Percentiles rank a stretch among this genome's conserved stretches.
Evolutionary conservation across 2,329 filamentous ascomycete species (phyloP).

Genomic region (Penicillium fuscoglaucum): DNA sequence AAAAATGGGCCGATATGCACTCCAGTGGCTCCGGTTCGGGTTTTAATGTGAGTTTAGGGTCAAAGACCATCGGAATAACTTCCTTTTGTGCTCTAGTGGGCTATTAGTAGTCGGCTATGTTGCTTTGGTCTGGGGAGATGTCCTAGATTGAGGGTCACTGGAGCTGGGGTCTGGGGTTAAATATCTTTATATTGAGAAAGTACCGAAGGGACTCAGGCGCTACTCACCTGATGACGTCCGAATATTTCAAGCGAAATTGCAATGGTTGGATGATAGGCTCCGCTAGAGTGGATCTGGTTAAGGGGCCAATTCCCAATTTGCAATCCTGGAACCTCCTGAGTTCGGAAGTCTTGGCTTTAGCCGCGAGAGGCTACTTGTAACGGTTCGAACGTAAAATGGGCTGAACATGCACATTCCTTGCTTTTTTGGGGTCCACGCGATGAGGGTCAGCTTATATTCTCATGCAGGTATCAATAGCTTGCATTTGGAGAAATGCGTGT

Average conservation of each 20-base stretch:
- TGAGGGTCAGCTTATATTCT: not conserved
- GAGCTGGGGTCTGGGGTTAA: not conserved
- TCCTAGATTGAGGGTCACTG: not conserved
- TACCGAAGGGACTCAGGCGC: not conserved
- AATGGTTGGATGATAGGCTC: not conserved
- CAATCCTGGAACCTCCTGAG: not conserved
- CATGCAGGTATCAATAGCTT: not conserved
- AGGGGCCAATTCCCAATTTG: not conserved
- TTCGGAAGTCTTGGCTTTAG: not conserved
- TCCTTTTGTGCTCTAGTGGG: not conserved
- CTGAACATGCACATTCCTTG: not conserved
- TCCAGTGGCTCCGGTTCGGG: not conserved
- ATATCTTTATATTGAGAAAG: not conserved
- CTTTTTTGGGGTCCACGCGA: not conserved
- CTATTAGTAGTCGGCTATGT: constrained; percentile 2
- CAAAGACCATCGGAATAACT: not conserved
- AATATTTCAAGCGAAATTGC: not conserved
- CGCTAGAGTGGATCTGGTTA: constrained; percentile 3
- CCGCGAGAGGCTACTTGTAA: not conserved
- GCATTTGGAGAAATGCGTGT: not conserved
- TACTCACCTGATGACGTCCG: not conserved
- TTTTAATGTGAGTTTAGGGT: not conserved
- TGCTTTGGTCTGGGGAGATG: not conserved
- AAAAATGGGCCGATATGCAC: constrained; percentile 2
- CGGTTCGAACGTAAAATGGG: not conserved